These are phyloP conservation scores for Chenopodium formosanum DNA, from an alignment of 148 eudicot species.

Conservation along the genomic window DNA sequence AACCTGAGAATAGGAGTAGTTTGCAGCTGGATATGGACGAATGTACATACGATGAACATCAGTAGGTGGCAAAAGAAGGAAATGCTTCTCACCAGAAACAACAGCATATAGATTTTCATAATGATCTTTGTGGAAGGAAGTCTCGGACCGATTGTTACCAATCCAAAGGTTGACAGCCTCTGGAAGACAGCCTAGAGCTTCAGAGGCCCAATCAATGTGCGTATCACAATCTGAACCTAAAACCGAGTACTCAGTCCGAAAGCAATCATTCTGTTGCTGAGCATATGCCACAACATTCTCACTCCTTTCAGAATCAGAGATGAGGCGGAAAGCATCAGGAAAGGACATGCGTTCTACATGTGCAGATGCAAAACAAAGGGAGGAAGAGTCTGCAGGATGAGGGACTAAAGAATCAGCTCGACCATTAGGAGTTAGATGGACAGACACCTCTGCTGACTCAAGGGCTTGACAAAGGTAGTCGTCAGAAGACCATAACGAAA, in stretches of 20 bases:
- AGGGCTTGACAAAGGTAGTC: constrained; percentile 52
- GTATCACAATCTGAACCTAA: constrained; percentile 60
- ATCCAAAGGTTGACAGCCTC: constrained; percentile 98
- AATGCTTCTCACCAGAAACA: constrained; percentile 84
- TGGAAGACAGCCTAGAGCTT: constrained; percentile 75
- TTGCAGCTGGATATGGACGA: constrained; percentile 71
- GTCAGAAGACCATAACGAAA: constrained; percentile 71
- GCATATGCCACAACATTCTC: constrained; percentile 60
- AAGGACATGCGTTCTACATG: constrained; percentile 58
- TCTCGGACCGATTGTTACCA: constrained; percentile 62
- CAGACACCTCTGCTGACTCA: constrained; percentile 56
- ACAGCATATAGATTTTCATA: constrained; percentile 94
- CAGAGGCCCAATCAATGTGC: constrained; percentile 79
- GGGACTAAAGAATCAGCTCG: constrained; percentile 72
- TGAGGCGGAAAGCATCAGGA: constrained; percentile 45
- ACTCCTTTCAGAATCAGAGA: constrained; percentile 28
- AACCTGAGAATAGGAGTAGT: constrained; percentile 65
- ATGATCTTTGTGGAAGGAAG: constrained; percentile 95
- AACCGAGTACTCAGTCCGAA: constrained; percentile 59
- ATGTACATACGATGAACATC: constrained; percentile 91
- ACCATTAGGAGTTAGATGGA: constrained; percentile 92
- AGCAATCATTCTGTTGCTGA: constrained; percentile 95
- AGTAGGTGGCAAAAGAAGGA: constrained; percentile 87
- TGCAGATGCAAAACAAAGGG: constrained; percentile 85
- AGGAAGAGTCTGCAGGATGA: constrained; percentile 41